Conservation (phyloP, 345 rosid species). For the Euclidium syriacum region DNA sequence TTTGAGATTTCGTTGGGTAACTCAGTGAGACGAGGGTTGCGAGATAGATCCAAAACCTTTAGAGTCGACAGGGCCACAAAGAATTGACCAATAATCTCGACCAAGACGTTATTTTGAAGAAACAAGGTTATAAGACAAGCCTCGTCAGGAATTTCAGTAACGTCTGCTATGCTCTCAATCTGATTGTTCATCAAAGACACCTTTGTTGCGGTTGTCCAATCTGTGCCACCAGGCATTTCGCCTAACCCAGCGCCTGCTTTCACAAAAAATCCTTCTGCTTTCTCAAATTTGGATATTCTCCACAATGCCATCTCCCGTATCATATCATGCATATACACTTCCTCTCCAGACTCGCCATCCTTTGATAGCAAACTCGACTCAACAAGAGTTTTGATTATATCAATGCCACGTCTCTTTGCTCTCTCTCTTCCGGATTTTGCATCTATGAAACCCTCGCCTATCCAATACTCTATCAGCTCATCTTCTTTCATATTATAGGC, state of each 20-base stretch:
- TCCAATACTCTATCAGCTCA: conserved; percentile 9
- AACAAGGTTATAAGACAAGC: neutral
- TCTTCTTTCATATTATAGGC: neutral
- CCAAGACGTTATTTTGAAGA: neutral
- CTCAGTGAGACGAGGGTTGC: neutral
- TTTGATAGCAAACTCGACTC: neutral
- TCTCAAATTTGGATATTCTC: too few species aligned
- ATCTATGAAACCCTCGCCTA: neutral
- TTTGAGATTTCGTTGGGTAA: neutral
- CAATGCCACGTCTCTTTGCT: neutral
- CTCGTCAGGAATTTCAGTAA: neutral
- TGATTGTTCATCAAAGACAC: neutral
- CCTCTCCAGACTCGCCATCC: neutral
- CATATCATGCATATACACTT: conserved; percentile 5
- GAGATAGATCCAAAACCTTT: conserved; percentile 13
- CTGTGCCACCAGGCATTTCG: too few species aligned
- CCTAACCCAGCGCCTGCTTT: too few species aligned
- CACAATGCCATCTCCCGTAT: too few species aligned
- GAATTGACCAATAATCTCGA: neutral
- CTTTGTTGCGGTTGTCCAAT: neutral
- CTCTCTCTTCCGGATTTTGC: too few species aligned
- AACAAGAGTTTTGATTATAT: neutral
- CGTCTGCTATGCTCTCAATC: neutral
- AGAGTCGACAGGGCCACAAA: neutral
- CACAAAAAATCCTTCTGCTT: too few species aligned